phyloP scores from a whole-genome alignment of 441 rosid genomes.

The Gossypium trilobum region DNA sequence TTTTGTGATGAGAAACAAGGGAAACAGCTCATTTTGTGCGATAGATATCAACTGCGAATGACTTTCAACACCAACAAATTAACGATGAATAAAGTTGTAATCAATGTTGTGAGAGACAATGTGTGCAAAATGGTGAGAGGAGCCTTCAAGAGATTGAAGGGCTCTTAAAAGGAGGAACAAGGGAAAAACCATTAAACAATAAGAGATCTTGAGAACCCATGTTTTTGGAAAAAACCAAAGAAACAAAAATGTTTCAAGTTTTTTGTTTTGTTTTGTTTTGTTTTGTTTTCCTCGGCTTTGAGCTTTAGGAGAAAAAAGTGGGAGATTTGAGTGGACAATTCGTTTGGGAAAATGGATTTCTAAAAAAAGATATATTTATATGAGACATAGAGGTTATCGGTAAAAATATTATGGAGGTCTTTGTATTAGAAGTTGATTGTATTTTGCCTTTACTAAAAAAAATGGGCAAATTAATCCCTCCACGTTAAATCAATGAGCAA shows the following conservation, averaged over 20 bases:
- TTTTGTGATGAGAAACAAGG: slow-evolving; percentile 54
- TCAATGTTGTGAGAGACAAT: background rate
- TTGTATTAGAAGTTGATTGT: too few relatives aligned
- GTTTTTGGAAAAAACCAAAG: background rate
- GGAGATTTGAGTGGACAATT: background rate
- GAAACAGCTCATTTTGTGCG: slow-evolving; percentile 46
- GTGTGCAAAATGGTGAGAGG: slow-evolving; percentile 11
- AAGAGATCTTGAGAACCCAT: background rate
- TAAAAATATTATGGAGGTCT: too few relatives aligned
- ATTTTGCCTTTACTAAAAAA: too few relatives aligned
- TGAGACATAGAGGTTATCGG: too few relatives aligned
- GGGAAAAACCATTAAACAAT: background rate
- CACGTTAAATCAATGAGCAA: too few relatives aligned
- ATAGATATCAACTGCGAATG: background rate
- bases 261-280: background rate
- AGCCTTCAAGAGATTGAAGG: slow-evolving; percentile 34
- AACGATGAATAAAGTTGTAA: background rate
- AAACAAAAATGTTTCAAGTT: slow-evolving; percentile 8
- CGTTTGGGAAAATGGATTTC: background rate
- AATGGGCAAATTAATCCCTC: too few relatives aligned
- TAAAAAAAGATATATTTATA: background rate
- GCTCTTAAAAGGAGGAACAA: slow-evolving; percentile 19
- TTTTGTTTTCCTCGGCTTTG: background rate
- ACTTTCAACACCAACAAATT: background rate
- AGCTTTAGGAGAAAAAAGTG: slow-evolving; percentile 12